Conservation (phyloP, 768 basidiomycete species). For the Boletellus ananiceps region DNA sequence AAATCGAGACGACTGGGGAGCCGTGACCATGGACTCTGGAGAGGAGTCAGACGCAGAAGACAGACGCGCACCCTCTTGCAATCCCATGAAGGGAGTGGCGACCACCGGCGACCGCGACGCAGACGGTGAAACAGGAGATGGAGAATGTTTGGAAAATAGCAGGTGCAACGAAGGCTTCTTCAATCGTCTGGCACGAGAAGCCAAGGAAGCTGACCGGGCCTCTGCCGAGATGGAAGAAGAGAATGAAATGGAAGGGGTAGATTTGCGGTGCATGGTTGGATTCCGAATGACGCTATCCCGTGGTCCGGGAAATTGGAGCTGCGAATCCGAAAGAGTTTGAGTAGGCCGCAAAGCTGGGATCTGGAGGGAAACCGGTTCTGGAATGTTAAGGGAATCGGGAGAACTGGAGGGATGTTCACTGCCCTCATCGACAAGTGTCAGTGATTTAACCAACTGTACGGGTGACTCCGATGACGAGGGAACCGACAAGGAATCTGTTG, state of each 20-base stretch:
- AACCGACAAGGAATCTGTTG: conserved; percentile 56
- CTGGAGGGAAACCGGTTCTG: conserved; percentile 27
- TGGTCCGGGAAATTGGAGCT: conserved; percentile 45
- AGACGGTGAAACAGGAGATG: conserved; percentile 40
- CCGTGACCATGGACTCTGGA: conserved; percentile 49
- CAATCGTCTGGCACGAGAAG: conserved; percentile 33
- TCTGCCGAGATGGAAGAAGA: conserved; percentile 29
- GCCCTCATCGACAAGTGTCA: conserved; percentile 33
- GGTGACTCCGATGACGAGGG: conserved; percentile 47
- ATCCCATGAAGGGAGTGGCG: conserved; percentile 6
- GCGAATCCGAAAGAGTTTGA: conserved; percentile 15
- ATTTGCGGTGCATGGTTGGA: conserved; percentile 34
- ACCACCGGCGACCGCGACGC: conserved; percentile 25
- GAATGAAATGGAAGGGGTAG: conserved; percentile 32
- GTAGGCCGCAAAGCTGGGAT: conserved; percentile 21
- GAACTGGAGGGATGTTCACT: conserved; percentile 23
- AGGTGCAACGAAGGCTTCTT: conserved; percentile 70
- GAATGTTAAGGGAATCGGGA: conserved; percentile 26
- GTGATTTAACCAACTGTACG: conserved; percentile 32
- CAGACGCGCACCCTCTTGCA: conserved; percentile 18
- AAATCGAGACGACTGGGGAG: conserved; percentile 46
- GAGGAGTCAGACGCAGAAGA: conserved; percentile 33
- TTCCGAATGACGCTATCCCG: conserved; percentile 29
- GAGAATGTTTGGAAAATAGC: conserved; percentile 62
- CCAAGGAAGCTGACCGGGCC: conserved; percentile 35